Percentiles rank a stretch among this genome's conserved stretches.
Evolutionary conservation across 2,329 filamentous ascomycete genomes (phyloP).

Genomic region (Pseudopyrenochaeta lycopersici): DNA sequence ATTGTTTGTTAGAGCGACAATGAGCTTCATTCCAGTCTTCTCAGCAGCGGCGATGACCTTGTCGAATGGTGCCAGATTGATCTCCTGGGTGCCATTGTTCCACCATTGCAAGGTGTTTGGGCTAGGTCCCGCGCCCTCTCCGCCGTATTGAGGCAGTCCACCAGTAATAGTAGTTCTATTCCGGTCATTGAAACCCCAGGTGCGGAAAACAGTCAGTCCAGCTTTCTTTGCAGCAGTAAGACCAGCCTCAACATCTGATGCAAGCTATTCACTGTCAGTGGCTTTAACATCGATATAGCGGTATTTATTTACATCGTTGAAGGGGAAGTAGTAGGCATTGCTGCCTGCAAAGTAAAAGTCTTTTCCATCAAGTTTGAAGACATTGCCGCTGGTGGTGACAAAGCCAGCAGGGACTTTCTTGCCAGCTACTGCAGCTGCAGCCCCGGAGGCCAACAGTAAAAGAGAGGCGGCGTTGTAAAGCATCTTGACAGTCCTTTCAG

Average conservation of each 20-base stretch:
- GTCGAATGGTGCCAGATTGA: slow-evolving; percentile 59
- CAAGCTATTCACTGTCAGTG: slow-evolving; percentile 47
- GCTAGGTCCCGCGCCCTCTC: slow-evolving; percentile 57
- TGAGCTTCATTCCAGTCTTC: slow-evolving; percentile 61
- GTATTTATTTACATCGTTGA: slow-evolving; percentile 55
- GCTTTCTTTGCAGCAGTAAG: slow-evolving; percentile 58
- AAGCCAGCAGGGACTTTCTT: slow-evolving; percentile 50
- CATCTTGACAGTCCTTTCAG: slow-evolving; percentile 12
- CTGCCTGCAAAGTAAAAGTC: slow-evolving; percentile 66
- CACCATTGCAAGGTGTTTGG: slow-evolving; percentile 57
- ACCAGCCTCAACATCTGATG: slow-evolving; percentile 58
- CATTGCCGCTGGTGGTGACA: slow-evolving; percentile 59
- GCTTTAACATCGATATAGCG: neutral
- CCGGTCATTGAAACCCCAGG: slow-evolving; percentile 68
- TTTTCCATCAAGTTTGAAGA: slow-evolving; percentile 64
- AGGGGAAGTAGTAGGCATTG: slow-evolving; percentile 67
- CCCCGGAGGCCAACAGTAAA: slow-evolving; percentile 23
- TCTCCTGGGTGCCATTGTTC: slow-evolving; percentile 57
- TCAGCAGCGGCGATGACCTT: slow-evolving; percentile 62
- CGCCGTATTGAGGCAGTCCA: slow-evolving; percentile 63
- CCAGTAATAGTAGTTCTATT: slow-evolving; percentile 57
- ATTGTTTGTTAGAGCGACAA: slow-evolving; percentile 65
- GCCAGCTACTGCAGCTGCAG: slow-evolving; percentile 24
- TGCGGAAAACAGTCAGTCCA: slow-evolving; percentile 63
- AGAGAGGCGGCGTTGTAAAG: slow-evolving; percentile 21